These are phyloP conservation scores for Colletotrichum cuscutae DNA, from an alignment of 2,329 filamentous ascomycete genomes.

Conservation along the genomic window DNA sequence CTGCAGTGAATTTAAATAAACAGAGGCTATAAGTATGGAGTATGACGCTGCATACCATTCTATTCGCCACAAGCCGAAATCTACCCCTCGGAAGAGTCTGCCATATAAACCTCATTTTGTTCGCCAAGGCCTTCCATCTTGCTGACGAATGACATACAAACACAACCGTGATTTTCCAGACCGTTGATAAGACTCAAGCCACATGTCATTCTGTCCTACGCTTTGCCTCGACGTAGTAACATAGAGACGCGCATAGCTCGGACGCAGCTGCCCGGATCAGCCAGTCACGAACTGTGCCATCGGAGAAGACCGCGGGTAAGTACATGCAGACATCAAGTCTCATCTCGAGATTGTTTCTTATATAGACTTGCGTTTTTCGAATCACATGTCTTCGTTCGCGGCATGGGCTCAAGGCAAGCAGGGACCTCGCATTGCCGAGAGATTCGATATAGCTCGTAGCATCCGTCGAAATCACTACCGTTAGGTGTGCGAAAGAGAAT, in stretches of 20 bases:
- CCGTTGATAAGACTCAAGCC: neutral
- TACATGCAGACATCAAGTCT: neutral
- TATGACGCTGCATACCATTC: accelerated
- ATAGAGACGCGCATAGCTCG: neutral
- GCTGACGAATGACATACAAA: neutral
- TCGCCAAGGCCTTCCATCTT: neutral
- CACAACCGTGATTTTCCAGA: neutral
- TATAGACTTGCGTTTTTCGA: neutral
- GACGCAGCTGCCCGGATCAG: neutral
- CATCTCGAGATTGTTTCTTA: neutral
- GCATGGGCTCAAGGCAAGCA: neutral
- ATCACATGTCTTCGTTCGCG: neutral
- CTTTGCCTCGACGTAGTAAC: neutral
- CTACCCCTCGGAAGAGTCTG: neutral
- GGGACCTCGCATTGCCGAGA: neutral
- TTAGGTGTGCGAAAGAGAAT: neutral
- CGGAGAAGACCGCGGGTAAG: neutral
- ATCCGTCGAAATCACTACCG: neutral
- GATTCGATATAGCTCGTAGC: neutral
- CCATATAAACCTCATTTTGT: neutral
- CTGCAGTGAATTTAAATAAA: neutral
- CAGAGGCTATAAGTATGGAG: accelerated
- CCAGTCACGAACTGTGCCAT: neutral
- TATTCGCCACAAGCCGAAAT: neutral
- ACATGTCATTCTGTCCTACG: neutral